A percentile compares a stretch with the other conserved stretches of the same genome.
Conservation (phyloP, 129 eudicot species). For the Arctium lappa region DNA sequence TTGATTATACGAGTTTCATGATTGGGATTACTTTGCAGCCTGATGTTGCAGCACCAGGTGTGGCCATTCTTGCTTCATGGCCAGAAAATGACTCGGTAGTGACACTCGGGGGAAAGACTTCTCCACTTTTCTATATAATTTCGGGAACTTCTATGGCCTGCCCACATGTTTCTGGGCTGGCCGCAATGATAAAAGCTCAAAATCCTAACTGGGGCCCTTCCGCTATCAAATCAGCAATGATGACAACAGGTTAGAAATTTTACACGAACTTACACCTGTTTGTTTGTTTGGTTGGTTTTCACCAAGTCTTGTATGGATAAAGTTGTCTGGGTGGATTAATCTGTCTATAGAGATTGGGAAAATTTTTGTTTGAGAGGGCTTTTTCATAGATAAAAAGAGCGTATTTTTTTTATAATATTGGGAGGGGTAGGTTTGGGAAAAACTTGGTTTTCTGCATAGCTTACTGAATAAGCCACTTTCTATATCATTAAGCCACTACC, state of each 20-base stretch:
- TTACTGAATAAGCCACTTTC: too few relatives aligned
- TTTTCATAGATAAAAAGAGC: too few relatives aligned
- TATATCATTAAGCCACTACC: too few relatives aligned
- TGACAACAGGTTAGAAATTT: constrained; percentile 64
- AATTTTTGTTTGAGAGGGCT: too few relatives aligned
- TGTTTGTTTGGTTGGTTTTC: too few relatives aligned
- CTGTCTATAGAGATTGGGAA: too few relatives aligned
- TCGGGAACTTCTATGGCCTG: constrained; percentile 95
- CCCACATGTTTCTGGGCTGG: constrained; percentile 81
- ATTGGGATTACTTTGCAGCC: constrained; percentile 48
- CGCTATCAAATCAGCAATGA: constrained; percentile 78
- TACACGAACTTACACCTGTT: not conserved
- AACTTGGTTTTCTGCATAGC: too few relatives aligned
- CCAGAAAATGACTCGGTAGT: constrained; percentile 43
- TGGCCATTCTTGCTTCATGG: constrained; percentile 84
- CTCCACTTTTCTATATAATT: constrained; percentile 49
- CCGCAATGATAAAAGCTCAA: constrained; percentile 59
- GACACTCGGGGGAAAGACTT: constrained; percentile 34
- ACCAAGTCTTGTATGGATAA: too few relatives aligned
- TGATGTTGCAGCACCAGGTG: constrained; percentile 93
- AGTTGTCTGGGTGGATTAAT: too few relatives aligned
- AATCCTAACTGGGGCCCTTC: constrained; percentile 73
- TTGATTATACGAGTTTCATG: not conserved
- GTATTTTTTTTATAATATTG: too few relatives aligned
- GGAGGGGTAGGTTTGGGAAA: too few relatives aligned